phyloP scores from a whole-genome alignment of 441 rosid species.

The Jatropha podagrica region DNA sequence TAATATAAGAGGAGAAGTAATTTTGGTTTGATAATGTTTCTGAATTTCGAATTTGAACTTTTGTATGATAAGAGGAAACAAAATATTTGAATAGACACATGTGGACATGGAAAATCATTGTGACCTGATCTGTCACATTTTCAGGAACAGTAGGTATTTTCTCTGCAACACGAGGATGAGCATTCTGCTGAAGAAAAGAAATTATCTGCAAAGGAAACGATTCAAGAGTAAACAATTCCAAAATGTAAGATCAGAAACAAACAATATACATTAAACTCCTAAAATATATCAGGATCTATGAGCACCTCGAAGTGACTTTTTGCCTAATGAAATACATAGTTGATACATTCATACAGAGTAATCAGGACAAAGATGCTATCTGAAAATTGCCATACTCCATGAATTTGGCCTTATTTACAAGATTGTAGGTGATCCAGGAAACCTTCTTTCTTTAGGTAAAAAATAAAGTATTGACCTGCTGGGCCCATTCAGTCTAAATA shows the following conservation, averaged over 20 bases:
- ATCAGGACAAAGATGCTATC: neutral
- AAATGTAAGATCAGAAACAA: neutral
- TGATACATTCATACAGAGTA: neutral
- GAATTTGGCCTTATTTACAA: neutral
- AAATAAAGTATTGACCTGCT: neutral
- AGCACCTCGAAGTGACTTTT: neutral
- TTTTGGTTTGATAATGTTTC: neutral
- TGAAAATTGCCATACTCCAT: neutral
- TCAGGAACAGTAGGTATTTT: constrained; percentile 82
- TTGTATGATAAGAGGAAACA: constrained; percentile 6
- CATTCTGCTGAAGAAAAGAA: constrained; percentile 86
- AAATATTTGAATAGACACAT: neutral
- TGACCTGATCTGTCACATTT: constrained; percentile 94
- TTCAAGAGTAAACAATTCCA: constrained; percentile 12
- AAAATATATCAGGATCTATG: neutral
- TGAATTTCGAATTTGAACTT: neutral
- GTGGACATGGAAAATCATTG: constrained; percentile 17
- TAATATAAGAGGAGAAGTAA: too few species aligned
- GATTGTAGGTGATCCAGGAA: neutral
- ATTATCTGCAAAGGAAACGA: constrained; percentile 55
- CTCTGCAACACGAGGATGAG: constrained; percentile 87
- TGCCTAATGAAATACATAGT: neutral
- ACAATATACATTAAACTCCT: neutral
- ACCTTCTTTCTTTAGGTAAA: neutral
- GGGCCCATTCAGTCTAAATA: neutral